These are phyloP conservation scores for Colletotrichum sp. DNA, from an alignment of 2,329 filamentous ascomycete species.

Conservation along the genomic window DNA sequence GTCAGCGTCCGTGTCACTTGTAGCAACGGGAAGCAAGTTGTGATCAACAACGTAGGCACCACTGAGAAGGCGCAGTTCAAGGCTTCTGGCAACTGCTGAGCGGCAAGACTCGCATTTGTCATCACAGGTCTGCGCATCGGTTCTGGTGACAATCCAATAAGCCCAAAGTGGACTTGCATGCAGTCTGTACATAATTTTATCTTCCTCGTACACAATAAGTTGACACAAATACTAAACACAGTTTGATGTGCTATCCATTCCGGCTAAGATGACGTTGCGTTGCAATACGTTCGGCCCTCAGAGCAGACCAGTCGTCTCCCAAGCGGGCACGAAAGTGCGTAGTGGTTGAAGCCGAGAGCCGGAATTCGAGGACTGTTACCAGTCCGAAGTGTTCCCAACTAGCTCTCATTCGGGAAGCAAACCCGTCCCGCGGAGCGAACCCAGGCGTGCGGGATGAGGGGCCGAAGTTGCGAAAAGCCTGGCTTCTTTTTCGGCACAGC, in stretches of 20 bases:
- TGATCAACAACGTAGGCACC: constrained; percentile 21
- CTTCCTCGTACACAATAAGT: neutral
- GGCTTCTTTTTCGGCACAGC: neutral
- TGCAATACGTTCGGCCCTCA: neutral
- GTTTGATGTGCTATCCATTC: neutral
- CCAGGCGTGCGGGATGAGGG: neutral
- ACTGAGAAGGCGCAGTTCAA: constrained; percentile 6
- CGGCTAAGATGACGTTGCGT: neutral
- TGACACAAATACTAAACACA: neutral
- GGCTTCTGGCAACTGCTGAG: constrained; percentile 5
- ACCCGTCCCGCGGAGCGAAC: neutral
- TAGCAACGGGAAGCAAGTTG: constrained; percentile 23
- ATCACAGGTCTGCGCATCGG: neutral
- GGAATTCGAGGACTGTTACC: neutral
- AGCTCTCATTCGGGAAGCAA: neutral
- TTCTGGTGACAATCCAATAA: neutral
- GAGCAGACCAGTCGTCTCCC: neutral
- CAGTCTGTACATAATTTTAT: neutral
- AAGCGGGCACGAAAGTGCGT: neutral
- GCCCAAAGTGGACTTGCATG: neutral
- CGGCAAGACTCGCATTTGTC: neutral
- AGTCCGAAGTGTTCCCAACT: neutral
- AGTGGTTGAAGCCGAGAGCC: neutral
- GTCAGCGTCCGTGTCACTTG: constrained; percentile 24
- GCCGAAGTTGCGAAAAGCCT: neutral